Evolutionary conservation across 164 flowering plant species (phyloP).

Genomic region (Litsea cubeba): DNA sequence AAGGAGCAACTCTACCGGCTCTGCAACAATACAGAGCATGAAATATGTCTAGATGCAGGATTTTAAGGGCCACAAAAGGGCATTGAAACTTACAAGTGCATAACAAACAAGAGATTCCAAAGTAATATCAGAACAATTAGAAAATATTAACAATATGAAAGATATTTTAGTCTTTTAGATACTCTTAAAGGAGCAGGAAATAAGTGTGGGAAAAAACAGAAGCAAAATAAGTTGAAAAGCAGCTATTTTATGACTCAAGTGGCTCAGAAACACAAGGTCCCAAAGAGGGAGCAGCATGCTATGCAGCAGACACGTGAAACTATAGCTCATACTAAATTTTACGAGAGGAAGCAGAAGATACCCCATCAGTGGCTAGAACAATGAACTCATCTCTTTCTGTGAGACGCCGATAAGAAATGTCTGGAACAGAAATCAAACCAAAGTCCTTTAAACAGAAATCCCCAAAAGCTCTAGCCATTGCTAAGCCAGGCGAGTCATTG

Average conservation of each 20-base stretch:
- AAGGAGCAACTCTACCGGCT: no score
- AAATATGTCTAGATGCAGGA: background rate
- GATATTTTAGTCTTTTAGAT: background rate
- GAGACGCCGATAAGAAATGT: constrained; percentile 45
- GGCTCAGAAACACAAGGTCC: constrained; percentile 44
- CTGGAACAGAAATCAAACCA: constrained; percentile 69
- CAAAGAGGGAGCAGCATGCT: background rate
- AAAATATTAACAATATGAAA: background rate
- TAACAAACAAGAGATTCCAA: background rate
- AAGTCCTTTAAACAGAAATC: constrained; percentile 73
- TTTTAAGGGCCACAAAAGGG: constrained; percentile 27
- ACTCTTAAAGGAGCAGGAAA: constrained; percentile 35
- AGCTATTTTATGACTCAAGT: constrained; percentile 70
- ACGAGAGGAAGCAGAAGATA: constrained; percentile 22
- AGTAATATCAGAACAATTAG: background rate
- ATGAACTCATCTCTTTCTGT: constrained; percentile 55
- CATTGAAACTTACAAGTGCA: background rate
- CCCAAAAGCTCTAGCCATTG: constrained; percentile 80
- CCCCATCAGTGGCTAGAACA: constrained; percentile 73
- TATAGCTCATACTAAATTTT: background rate
- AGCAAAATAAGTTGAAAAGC: constrained; percentile 63
- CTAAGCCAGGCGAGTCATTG: constrained; percentile 78
- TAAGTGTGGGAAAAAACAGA: constrained; percentile 66
- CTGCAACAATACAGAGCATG: background rate
- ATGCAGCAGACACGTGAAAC: background rate